These are phyloP conservation scores for Candida palmyrensis DNA, from an alignment of 805 yeast species.

Conservation along the genomic window DNA sequence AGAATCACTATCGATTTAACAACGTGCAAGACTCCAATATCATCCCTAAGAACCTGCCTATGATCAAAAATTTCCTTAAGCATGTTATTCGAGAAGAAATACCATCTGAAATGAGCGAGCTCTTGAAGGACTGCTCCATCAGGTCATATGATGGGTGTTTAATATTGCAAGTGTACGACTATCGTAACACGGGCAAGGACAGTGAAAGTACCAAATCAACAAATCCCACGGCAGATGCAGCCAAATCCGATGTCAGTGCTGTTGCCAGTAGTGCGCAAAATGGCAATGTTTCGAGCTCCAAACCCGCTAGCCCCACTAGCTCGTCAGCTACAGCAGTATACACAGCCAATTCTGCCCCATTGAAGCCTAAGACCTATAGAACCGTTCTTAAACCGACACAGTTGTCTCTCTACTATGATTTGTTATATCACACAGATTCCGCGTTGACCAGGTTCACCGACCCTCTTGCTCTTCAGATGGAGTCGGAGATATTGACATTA, in stretches of 20 bases:
- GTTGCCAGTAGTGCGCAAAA: not conserved
- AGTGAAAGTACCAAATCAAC: constrained; percentile 1
- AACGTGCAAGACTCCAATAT: constrained; percentile 74
- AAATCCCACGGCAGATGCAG: constrained; percentile 4
- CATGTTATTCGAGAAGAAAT: constrained; percentile 78
- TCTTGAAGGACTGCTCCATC: constrained; percentile 80
- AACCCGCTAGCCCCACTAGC: constrained; percentile 1
- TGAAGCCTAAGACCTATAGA: constrained; percentile 68
- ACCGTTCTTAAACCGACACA: constrained; percentile 79
- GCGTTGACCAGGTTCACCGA: constrained; percentile 75
- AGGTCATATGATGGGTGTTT: constrained; percentile 87
- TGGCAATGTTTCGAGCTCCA: not conserved
- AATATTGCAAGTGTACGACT: constrained; percentile 82
- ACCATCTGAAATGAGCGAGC: constrained; percentile 86
- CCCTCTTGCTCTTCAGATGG: constrained; percentile 71
- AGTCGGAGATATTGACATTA: constrained; percentile 76
- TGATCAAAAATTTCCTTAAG: constrained; percentile 73
- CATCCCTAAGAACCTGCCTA: constrained; percentile 73
- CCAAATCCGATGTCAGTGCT: not conserved
- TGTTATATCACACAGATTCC: constrained; percentile 76
- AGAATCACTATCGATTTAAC: constrained; percentile 87
- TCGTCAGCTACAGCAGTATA: constrained; percentile 1
- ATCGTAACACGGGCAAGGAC: constrained; percentile 42
- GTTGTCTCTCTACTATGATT: constrained; percentile 75
- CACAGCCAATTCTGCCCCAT: constrained; percentile 8